A percentile compares a stretch with the other conserved stretches of the same genome.
Conservation (phyloP, 2,329 filamentous ascomycete genomes). For the Arthroderma sp. region DNA sequence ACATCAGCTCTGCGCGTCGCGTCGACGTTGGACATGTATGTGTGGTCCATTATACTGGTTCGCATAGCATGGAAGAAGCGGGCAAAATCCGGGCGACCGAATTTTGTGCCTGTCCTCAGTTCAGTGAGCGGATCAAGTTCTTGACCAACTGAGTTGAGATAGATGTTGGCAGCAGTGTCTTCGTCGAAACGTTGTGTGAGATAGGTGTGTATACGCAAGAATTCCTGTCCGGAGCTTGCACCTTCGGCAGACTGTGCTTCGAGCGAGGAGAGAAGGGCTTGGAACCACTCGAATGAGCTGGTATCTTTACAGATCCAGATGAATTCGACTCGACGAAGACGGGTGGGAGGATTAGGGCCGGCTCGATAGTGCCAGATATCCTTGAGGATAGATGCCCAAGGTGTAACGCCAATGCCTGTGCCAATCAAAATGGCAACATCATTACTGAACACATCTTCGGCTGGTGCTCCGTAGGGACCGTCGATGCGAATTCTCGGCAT, state of each 20-base stretch:
- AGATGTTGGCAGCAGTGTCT: slow-evolving; percentile 91
- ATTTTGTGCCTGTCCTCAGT: slow-evolving; percentile 79
- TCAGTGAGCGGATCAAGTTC: slow-evolving; percentile 85
- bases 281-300: slow-evolving; percentile 96
- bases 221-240: slow-evolving; percentile 50
- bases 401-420: slow-evolving; percentile 75
- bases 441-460: slow-evolving; percentile 95
- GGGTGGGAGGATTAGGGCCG: slow-evolving; percentile 73
- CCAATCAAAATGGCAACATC: slow-evolving; percentile 68
- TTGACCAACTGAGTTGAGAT: slow-evolving; percentile 84
- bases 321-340: slow-evolving; percentile 90
- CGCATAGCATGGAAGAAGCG: slow-evolving; percentile 74
- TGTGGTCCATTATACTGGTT: slow-evolving; percentile 71
- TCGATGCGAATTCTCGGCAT: slow-evolving; percentile 88
- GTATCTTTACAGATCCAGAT: slow-evolving; percentile 98
- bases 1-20: slow-evolving; percentile 67
- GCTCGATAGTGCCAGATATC: slow-evolving; percentile 97
- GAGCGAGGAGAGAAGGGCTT: slow-evolving; percentile 78
- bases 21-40: slow-evolving; percentile 73
- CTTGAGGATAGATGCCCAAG: slow-evolving; percentile 79
- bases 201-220: slow-evolving; percentile 95
- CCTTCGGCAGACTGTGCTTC: slow-evolving; percentile 71
- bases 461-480: slow-evolving; percentile 89
- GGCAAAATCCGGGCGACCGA: slow-evolving; percentile 81
- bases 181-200: slow-evolving; percentile 86